These are phyloP conservation scores for Ampelomyces quisqualis DNA, from an alignment of 2,329 filamentous ascomycete species.

Conservation along the genomic window DNA sequence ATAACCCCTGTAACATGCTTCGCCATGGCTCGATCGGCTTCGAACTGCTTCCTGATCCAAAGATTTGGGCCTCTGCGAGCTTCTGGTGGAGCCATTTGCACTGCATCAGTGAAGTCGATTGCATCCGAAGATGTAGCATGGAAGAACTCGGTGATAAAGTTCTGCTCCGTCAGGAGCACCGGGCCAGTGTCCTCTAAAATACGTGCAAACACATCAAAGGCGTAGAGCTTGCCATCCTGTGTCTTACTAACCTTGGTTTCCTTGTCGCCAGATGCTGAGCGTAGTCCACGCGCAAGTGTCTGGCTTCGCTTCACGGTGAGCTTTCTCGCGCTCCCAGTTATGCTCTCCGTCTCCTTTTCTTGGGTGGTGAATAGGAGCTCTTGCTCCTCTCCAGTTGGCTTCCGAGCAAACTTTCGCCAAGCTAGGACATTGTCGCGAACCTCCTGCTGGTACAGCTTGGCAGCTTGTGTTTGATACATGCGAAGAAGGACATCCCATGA, in stretches of 20 bases:
- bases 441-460: slow-evolving; percentile 76
- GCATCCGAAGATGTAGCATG: slow-evolving; percentile 84
- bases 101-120: slow-evolving; percentile 78
- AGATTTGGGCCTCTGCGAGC: slow-evolving; percentile 72
- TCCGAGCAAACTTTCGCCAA: slow-evolving; percentile 79
- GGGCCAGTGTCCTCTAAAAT: slow-evolving; percentile 80
- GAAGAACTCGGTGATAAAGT: slow-evolving; percentile 96
- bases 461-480: slow-evolving; percentile 76
- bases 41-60: slow-evolving; percentile 72
- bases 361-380: slow-evolving; percentile 87
- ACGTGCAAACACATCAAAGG: slow-evolving; percentile 78
- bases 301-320: slow-evolving; percentile 92
- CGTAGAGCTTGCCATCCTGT: slow-evolving; percentile 66
- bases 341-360: slow-evolving; percentile 82
- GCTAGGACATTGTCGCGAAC: slow-evolving; percentile 74
- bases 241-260: slow-evolving; percentile 57
- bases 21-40: slow-evolving; percentile 85
- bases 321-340: slow-evolving; percentile 70
- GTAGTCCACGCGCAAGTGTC: slow-evolving; percentile 73
- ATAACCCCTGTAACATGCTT: slow-evolving; percentile 81
- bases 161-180: slow-evolving; percentile 89
- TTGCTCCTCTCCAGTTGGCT: slow-evolving; percentile 72
- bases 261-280: slow-evolving; percentile 67
- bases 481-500: slow-evolving; percentile 81
- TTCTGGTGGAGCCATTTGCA: slow-evolving; percentile 65